phyloP scores from a whole-genome alignment of 768 basidiomycete genomes.

The Mycena galericulata region DNA sequence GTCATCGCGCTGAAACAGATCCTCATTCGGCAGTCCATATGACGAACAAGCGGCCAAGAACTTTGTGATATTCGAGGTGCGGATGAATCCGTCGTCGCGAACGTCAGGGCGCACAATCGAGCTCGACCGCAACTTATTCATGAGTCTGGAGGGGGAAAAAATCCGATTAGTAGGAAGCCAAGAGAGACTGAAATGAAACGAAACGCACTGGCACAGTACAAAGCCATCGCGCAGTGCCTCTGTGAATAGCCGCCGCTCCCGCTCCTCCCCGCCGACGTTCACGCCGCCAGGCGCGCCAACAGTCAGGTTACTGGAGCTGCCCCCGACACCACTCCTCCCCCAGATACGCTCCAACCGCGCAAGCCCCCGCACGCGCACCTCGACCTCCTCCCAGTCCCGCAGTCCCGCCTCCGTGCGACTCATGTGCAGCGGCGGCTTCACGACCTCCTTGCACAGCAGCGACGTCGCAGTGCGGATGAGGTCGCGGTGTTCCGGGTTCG shows the following conservation, averaged over 20 bases:
- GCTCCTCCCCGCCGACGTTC: slow-evolving; percentile 73
- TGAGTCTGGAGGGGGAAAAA: slow-evolving; percentile 60
- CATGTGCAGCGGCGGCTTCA: slow-evolving; percentile 69
- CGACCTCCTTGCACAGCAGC: slow-evolving; percentile 74
- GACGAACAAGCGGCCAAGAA: slow-evolving; percentile 83
- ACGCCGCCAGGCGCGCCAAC: slow-evolving; percentile 49
- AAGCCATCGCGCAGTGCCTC: slow-evolving; percentile 88
- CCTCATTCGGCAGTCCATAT: slow-evolving; percentile 71
- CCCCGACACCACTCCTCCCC: slow-evolving; percentile 69
- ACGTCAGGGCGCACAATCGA: slow-evolving; percentile 72
- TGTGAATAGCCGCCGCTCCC: slow-evolving; percentile 77
- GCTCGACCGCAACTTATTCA: slow-evolving; percentile 80
- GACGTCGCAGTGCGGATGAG: slow-evolving; percentile 74
- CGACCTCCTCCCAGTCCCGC: slow-evolving; percentile 82
- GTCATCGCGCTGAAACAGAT: slow-evolving; percentile 77
- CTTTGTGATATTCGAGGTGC: slow-evolving; percentile 78
- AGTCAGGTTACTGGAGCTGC: slow-evolving; percentile 56
- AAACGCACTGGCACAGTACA: slow-evolving; percentile 87
- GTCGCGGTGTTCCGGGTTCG: slow-evolving; percentile 73
- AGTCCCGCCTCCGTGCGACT: slow-evolving; percentile 60
- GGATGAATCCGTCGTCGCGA: slow-evolving; percentile 73
- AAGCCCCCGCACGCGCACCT: slow-evolving; percentile 70
- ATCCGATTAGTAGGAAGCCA: slow-evolving; percentile 15
- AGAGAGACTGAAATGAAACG: slow-evolving; percentile 34
- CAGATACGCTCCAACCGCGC: slow-evolving; percentile 80